Percentiles rank a stretch among this genome's conserved stretches.
Conservation (phyloP, 176 grass and related monocot genomes). For the Oropetium thomaeum region DNA sequence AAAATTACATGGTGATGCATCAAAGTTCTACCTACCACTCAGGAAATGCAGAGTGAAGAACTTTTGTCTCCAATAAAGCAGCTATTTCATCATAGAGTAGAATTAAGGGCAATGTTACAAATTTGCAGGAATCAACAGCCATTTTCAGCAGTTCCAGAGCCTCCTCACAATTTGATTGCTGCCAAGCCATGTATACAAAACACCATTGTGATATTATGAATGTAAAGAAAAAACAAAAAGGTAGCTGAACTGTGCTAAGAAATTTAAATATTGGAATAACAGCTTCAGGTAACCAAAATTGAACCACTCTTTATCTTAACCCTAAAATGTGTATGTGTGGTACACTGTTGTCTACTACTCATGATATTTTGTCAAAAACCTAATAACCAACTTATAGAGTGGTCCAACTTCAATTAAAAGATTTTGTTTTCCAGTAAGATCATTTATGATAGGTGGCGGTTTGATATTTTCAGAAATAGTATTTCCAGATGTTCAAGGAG, state of each 20-base stretch:
- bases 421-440: neutral
- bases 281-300: neutral
- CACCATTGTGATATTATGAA: slow-evolving; percentile 17
- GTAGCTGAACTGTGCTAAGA: neutral
- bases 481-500: neutral
- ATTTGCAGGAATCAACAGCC: slow-evolving; percentile 79
- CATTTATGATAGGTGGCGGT: neutral
- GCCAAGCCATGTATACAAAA: slow-evolving; percentile 32
- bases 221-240: neutral
- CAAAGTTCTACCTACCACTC: slow-evolving; percentile 59
- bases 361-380: neutral
- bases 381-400: slow-evolving; percentile 6
- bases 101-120: slow-evolving; percentile 57
- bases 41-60: slow-evolving; percentile 58
- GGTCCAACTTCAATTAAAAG: neutral
- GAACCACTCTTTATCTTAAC: slow-evolving; percentile 9
- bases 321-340: slow-evolving; percentile 11
- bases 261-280: neutral
- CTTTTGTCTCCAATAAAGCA: slow-evolving; percentile 57
- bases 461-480: slow-evolving; percentile 10
- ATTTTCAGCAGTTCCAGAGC: slow-evolving; percentile 74
- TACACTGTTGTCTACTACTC: neutral
- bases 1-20: slow-evolving; percentile 15
- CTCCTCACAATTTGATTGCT: slow-evolving; percentile 77
- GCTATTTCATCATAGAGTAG: slow-evolving; percentile 84